Conservation (phyloP, 1,284 basidiomycete species). For the Ustilago trichophora region DNA sequence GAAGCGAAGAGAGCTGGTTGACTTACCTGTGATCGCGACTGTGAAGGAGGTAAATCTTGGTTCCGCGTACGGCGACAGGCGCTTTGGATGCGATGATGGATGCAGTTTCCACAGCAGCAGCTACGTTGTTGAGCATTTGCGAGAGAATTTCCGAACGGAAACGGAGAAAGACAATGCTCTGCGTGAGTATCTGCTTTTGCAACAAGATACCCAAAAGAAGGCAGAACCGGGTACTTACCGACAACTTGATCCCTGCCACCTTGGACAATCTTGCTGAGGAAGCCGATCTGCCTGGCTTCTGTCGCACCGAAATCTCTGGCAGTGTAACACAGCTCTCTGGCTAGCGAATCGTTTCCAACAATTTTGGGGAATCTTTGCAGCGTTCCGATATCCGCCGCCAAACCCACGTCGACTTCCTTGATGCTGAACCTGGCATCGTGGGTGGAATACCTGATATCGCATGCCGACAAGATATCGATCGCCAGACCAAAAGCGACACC, state of each 20-base stretch:
- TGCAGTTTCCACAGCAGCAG: conserved; percentile 76
- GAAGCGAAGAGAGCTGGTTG: not conserved
- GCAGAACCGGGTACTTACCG: too few relatives aligned
- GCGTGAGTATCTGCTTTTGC: too few relatives aligned
- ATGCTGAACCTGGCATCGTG: conserved; percentile 76
- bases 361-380: conserved; percentile 85
- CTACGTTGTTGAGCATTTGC: too few relatives aligned
- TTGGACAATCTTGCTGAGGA: conserved; percentile 78
- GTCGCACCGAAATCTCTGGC: conserved; percentile 76
- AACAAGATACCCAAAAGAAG: too few relatives aligned
- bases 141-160: too few relatives aligned
- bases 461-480: conserved; percentile 78
- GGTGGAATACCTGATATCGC: conserved; percentile 82
- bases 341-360: conserved; percentile 79
- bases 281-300: conserved; percentile 79
- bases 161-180: too few relatives aligned
- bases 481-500: conserved; percentile 80
- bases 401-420: conserved; percentile 88
- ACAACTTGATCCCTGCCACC: conserved; percentile 73
- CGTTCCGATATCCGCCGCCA: conserved; percentile 90
- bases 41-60: conserved; percentile 81
- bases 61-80: conserved; percentile 80
- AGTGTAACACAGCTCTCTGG: conserved; percentile 82
- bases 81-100: conserved; percentile 78
- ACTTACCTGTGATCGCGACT: conserved; percentile 75